phyloP scores from a whole-genome alignment of 2,329 filamentous ascomycete species.

The Nemania sp. region DNA sequence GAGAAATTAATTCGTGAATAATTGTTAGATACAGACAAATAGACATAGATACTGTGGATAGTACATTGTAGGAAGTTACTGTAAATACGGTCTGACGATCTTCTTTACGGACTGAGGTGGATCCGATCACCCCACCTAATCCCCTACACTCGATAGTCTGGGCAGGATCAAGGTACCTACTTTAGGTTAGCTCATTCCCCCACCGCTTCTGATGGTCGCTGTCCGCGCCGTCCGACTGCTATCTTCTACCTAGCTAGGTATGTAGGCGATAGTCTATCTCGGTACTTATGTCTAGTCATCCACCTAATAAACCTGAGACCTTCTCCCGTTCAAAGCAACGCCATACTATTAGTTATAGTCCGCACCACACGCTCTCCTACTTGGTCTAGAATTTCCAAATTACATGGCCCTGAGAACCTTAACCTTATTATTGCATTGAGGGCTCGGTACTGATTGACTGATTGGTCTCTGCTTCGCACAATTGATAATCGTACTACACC shows the following conservation, averaged over 20 bases:
- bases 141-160: slow-evolving; percentile 12
- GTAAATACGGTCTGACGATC: too few relatives aligned
- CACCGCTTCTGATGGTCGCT: slow-evolving; percentile 27
- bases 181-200: neutral
- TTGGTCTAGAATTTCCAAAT: neutral
- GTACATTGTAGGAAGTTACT: too few relatives aligned
- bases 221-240: neutral
- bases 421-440: neutral
- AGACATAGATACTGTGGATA: too few relatives aligned
- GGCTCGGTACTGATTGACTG: neutral
- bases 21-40: too few relatives aligned
- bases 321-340: neutral
- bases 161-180: too few relatives aligned
- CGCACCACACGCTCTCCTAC: neutral
- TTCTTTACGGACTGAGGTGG: neutral
- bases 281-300: too few relatives aligned
- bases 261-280: slow-evolving; percentile 6
- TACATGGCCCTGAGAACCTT: neutral
- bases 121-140: neutral
- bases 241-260: slow-evolving; percentile 7
- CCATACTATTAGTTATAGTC: neutral
- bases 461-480: neutral
- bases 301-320: slow-evolving; percentile 10
- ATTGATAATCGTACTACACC: neutral
- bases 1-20: too few relatives aligned